A percentile compares a stretch with the other conserved stretches of the same genome.
Conservation (phyloP, 1,284 basidiomycete genomes). For the Ustilago esculenta region DNA sequence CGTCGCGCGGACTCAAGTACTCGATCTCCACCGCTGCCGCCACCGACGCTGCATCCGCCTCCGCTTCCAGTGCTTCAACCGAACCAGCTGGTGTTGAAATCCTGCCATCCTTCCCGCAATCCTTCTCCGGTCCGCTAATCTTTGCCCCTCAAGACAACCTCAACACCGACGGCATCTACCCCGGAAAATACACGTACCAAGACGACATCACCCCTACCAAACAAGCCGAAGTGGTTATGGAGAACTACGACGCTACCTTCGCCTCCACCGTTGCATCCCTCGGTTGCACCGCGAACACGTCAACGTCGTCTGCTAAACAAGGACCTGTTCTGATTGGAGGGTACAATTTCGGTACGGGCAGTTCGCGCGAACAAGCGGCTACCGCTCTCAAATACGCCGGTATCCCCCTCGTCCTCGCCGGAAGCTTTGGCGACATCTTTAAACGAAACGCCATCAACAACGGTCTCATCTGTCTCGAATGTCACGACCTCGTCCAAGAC, state of each 20-base stretch:
- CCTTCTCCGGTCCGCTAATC: slow-evolving; percentile 83
- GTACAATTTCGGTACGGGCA: slow-evolving; percentile 98
- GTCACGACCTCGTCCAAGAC: slow-evolving; percentile 85
- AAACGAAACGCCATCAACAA: slow-evolving; percentile 99
- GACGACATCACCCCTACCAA: slow-evolving; percentile 95
- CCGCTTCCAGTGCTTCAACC: slow-evolving; percentile 20
- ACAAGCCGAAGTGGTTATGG: slow-evolving; percentile 93
- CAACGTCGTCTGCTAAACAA: background rate
- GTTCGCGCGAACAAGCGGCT: slow-evolving; percentile 97
- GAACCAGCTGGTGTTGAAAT: slow-evolving; percentile 52
- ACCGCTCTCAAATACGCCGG: slow-evolving; percentile 95
- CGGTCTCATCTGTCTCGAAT: slow-evolving; percentile 93
- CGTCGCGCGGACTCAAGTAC: slow-evolving; percentile 68
- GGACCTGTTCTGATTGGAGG: slow-evolving; percentile 88
- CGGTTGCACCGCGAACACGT: slow-evolving; percentile 41
- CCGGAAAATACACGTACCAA: slow-evolving; percentile 99
- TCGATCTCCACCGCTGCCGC: slow-evolving; percentile 66
- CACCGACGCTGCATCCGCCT: slow-evolving; percentile 54
- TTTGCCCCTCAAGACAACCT: slow-evolving; percentile 97
- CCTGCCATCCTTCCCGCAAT: slow-evolving; percentile 74
- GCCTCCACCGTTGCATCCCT: slow-evolving; percentile 78
- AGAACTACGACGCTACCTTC: slow-evolving; percentile 95
- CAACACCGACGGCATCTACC: slow-evolving; percentile 98
- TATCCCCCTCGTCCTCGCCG: slow-evolving; percentile 90
- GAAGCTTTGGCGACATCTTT: slow-evolving; percentile 98